Conservation (phyloP, 1,284 basidiomycete genomes). For the Melanopsichium pennsylvanicum region DNA sequence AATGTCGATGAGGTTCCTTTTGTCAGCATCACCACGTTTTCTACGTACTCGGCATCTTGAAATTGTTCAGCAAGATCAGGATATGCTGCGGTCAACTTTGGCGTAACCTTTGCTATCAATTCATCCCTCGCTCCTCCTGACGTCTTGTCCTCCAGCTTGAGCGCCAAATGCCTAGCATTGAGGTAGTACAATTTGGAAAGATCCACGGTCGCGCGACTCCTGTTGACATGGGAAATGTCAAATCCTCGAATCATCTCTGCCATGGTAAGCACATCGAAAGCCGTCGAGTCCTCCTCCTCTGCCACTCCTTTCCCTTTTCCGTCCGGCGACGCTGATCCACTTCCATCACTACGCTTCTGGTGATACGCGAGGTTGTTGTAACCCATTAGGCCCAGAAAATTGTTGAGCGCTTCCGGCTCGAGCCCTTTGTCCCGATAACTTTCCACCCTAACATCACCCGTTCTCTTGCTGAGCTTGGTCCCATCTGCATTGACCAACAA, state of each 20-base stretch:
- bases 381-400: constrained; percentile 91
- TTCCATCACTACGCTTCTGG: too few relatives aligned
- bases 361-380: constrained; percentile 72
- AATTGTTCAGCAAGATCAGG: constrained; percentile 5
- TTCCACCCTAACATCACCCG: constrained; percentile 84
- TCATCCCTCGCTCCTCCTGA: constrained; percentile 17
- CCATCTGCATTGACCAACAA: constrained; percentile 89
- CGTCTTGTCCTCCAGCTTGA: constrained; percentile 41
- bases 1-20: constrained; percentile 24
- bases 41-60: constrained; percentile 1
- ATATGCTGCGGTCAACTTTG: constrained; percentile 7
- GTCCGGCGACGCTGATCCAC: too few relatives aligned
- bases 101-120: constrained; percentile 10
- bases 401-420: constrained; percentile 87
- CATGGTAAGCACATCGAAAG: constrained; percentile 54
- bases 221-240: constrained; percentile 51
- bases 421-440: constrained; percentile 86
- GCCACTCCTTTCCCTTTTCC: too few relatives aligned
- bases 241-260: constrained; percentile 49
- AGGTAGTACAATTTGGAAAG: constrained; percentile 57
- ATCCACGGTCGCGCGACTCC: constrained; percentile 54
- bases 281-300: constrained; percentile 13
- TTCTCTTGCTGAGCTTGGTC: constrained; percentile 91
- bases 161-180: constrained; percentile 50
- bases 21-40: constrained; percentile 13